Base-by-base conservation (phyloP, 2,329 filamentous ascomycete species). In the Cladobotryum protrusum region DNA sequence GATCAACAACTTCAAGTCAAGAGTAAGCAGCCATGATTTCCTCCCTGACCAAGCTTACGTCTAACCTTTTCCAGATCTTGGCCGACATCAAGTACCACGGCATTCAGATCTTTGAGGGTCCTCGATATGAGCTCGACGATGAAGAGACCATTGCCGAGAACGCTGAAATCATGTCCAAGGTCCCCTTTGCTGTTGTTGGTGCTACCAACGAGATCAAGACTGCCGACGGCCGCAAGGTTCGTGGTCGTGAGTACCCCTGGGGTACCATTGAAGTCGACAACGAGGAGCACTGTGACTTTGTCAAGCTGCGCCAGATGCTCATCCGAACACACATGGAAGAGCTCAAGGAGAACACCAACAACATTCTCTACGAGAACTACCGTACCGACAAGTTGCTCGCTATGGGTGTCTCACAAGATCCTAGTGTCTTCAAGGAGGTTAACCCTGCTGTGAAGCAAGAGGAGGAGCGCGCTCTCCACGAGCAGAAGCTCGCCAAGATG, bases 401-500 rank as follows among this genome's bases (percentile, higher is more conserved):
- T 62, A 97, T 99, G 92, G 93, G 93, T 70, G 92, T 99, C 62
- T 91, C 92, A 58, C 93, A 99, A 72, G 93, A 99, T 75, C 91
- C 91, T 61, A 96, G 88, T 69, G 93, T 99, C 62, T 99, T 99
- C 88, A 99, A 99, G 83, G 93, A 99, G 84, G 90, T 99, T 80
- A 99, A 99, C 82, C 93, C 93, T 56, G 92, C 93, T 43, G 93
- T 97, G 74, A 99, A 99, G 86, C 93, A 99, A 75, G 93, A 99
- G 72, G 93, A 99, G 76, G 93, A 99, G 79, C 89, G 93, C 64
- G 86, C 88, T 57, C 80, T 99, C 61, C 93, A 99, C 81, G 93
- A 99, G 76, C 91, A 96, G 81, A 99, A 99, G 81, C 89, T 99
- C 62, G 89, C 92, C 72, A 99, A 99, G 89, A 99, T 99, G 93